A percentile compares a stretch with the other conserved stretches of the same genome.
These are phyloP conservation scores for Cornus florida DNA, from an alignment of 148 eudicot genomes.

Conservation along the genomic window DNA sequence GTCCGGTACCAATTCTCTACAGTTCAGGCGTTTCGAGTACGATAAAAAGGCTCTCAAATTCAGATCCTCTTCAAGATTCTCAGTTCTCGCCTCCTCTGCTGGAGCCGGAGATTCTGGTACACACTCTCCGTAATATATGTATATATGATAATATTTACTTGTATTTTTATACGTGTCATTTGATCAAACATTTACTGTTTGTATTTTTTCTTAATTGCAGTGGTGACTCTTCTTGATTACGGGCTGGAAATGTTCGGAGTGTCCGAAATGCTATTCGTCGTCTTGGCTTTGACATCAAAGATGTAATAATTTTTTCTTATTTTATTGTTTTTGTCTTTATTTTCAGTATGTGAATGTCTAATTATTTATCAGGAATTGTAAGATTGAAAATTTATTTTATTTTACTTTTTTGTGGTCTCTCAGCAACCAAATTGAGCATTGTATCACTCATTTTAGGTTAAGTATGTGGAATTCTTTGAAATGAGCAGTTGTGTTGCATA, in stretches of 20 bases:
- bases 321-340: too few relatives aligned
- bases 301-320: too few relatives aligned
- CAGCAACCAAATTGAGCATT: too few relatives aligned
- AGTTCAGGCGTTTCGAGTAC: not conserved
- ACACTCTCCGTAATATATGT: too few relatives aligned
- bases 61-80: constrained; percentile 31
- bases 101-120: too few relatives aligned
- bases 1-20: constrained; percentile 12
- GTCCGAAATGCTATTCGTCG: constrained; percentile 78
- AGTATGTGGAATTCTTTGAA: too few relatives aligned
- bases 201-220: constrained; percentile 27
- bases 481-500: too few relatives aligned
- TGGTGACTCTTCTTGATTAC: constrained; percentile 89
- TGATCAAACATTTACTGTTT: not conserved
- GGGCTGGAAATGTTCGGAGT: constrained; percentile 96
- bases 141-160: not conserved
- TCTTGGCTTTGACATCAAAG: constrained; percentile 46
- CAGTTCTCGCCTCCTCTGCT: constrained; percentile 47
- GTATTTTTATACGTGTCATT: not conserved
- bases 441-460: too few relatives aligned
- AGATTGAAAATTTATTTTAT: too few relatives aligned
- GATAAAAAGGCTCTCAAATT: constrained; percentile 16
- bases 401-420: too few relatives aligned
- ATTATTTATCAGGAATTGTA: too few relatives aligned
- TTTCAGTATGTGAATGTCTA: too few relatives aligned